These are phyloP conservation scores for Paragyromitra xinjiangensis DNA, from an alignment of 495 filamentous ascomycete species.

Conservation along the genomic window DNA sequence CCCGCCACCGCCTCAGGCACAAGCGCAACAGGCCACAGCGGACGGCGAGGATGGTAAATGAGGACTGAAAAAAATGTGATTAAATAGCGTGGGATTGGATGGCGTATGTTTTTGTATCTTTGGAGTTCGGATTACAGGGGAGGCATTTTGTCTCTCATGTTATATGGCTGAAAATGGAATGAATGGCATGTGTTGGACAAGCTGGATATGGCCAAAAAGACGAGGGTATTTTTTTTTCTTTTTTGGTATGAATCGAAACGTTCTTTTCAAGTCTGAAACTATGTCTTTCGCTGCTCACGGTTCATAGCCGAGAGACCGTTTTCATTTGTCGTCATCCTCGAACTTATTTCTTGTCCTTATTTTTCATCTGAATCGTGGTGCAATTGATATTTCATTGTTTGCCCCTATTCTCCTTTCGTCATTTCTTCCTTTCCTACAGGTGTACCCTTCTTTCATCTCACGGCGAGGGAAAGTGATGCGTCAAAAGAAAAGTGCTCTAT, in stretches of 20 bases:
- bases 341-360: constrained; percentile 19
- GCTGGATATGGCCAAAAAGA: constrained; percentile 35
- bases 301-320: constrained; percentile 15
- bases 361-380: constrained; percentile 21
- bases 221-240: constrained; percentile 18
- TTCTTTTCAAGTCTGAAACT: constrained; percentile 25
- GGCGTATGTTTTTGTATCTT: constrained; percentile 55
- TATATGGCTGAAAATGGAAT: constrained; percentile 39
- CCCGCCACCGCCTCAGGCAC: constrained; percentile 44
- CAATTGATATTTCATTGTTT: constrained; percentile 34
- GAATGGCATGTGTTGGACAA: constrained; percentile 44
- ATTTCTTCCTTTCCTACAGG: constrained; percentile 3
- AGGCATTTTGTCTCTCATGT: constrained; percentile 26
- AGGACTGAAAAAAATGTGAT: constrained; percentile 25
- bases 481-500: constrained; percentile 9
- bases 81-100: constrained; percentile 39
- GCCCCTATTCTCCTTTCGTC: constrained; percentile 14
- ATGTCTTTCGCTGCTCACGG: constrained; percentile 26
- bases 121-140: constrained; percentile 53
- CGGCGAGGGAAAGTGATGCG: background rate
- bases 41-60: constrained; percentile 49
- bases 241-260: constrained; percentile 41
- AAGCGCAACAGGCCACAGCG: constrained; percentile 33
- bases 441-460: background rate
- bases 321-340: constrained; percentile 12